Percentiles rank a stretch among this genome's conserved stretches.
phyloP scores from a whole-genome alignment of 306 rosid genomes.

The Ziziphus jujuba region DNA sequence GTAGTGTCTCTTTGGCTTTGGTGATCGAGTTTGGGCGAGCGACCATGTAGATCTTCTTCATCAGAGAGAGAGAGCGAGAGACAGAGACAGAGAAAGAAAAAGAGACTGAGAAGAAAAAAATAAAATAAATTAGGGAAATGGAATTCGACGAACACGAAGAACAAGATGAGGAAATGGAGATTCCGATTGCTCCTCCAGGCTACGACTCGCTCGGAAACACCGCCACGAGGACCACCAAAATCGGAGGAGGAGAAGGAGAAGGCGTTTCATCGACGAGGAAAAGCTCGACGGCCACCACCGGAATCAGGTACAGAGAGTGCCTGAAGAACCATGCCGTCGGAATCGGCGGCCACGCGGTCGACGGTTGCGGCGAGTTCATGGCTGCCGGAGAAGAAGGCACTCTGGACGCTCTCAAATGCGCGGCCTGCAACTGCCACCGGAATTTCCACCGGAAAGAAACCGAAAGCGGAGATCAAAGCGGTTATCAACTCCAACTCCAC shows the following conservation, averaged over 20 bases:
- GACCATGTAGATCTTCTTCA: conserved; percentile 38
- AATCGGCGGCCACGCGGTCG: conserved; percentile 74
- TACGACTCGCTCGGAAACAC: conserved; percentile 33
- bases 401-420: conserved; percentile 77
- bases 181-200: conserved; percentile 40
- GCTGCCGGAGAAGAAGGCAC: conserved; percentile 78
- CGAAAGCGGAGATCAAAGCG: conserved; percentile 28
- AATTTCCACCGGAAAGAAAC: conserved; percentile 81
- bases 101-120: no score
- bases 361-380: conserved; percentile 84
- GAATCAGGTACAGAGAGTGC: conserved; percentile 77
- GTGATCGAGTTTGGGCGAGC: conserved; percentile 4
- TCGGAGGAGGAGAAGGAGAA: conserved; percentile 30
- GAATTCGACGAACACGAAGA: conserved; percentile 70
- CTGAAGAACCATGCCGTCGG: conserved; percentile 76
- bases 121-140: conserved; percentile 50
- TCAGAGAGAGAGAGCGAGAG: neutral
- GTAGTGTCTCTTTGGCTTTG: neutral
- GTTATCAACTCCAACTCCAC: no score
- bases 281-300: neutral
- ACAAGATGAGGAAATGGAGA: conserved; percentile 58
- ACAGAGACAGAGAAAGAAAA: neutral
- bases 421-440: conserved; percentile 92
- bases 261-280: conserved; percentile 23
- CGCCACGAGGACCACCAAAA: neutral